A percentile compares a stretch with the other conserved stretches of the same genome.
phyloP scores from a whole-genome alignment of 176 grass and related monocot genomes.

The Juncus inflexus region DNA sequence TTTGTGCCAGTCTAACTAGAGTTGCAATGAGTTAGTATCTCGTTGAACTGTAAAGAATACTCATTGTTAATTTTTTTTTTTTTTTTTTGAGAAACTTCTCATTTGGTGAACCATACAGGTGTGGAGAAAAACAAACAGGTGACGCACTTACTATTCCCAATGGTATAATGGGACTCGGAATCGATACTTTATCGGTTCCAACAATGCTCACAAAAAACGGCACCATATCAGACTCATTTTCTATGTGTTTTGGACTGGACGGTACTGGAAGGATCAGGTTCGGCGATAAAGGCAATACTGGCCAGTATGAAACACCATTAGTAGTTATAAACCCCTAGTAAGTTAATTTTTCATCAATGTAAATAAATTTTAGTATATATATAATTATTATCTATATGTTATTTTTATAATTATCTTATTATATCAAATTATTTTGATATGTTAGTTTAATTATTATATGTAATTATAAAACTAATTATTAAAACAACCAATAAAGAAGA shows the following conservation, averaged over 20 bases:
- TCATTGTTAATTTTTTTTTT: no score
- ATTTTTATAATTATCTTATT: no score
- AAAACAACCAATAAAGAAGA: no score
- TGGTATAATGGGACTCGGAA: slow-evolving; percentile 68
- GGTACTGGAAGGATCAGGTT: slow-evolving; percentile 75
- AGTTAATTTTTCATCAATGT: neutral
- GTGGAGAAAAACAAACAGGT: slow-evolving; percentile 68
- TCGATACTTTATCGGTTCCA: slow-evolving; percentile 53
- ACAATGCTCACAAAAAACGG: slow-evolving; percentile 34
- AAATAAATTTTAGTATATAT: neutral
- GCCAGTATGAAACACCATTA: slow-evolving; percentile 64
- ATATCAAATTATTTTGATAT: neutral
- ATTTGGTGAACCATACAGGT: neutral
- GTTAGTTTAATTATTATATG: neutral
- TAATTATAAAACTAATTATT: neutral
- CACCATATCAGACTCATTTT: slow-evolving; percentile 56
- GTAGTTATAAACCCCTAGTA: slow-evolving; percentile 13
- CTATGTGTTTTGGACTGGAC: slow-evolving; percentile 73
- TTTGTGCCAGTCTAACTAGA: no score
- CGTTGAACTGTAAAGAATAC: no score
- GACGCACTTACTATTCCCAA: slow-evolving; percentile 31
- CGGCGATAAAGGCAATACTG: slow-evolving; percentile 52
- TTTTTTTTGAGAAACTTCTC: neutral
- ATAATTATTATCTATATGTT: neutral
- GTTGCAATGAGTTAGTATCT: no score